These are phyloP conservation scores for Polyporus tsugae DNA, from an alignment of 1,284 basidiomycete species.

Conservation along the genomic window DNA sequence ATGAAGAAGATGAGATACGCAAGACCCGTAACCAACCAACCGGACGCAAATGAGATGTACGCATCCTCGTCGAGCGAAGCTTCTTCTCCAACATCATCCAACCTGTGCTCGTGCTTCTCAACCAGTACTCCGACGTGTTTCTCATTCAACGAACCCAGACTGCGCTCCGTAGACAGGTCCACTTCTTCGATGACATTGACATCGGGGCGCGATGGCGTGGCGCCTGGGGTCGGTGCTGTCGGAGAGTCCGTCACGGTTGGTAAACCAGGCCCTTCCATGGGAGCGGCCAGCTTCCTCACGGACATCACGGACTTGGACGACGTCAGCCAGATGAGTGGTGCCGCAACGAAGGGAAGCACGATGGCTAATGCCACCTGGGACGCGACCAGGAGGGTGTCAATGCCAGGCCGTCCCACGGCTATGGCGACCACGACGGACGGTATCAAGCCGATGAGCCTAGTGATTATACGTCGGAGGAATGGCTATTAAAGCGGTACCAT, in stretches of 20 bases:
- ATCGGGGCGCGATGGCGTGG: conserved; percentile 17
- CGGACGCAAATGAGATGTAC: conserved; percentile 67
- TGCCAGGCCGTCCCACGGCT: conserved; percentile 78
- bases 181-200: conserved; percentile 21
- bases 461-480: conserved; percentile 82
- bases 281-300: conserved; percentile 42
- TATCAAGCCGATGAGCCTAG: conserved; percentile 86
- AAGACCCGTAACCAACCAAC: conserved; percentile 57
- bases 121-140: conserved; percentile 20
- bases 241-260: conserved; percentile 7
- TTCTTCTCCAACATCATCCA: conserved; percentile 26
- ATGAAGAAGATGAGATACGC: conserved; percentile 69
- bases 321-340: conserved; percentile 83
- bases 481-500: conserved; percentile 56
- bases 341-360: conserved; percentile 86
- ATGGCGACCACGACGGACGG: conserved; percentile 88
- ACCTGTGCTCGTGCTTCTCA: conserved; percentile 31
- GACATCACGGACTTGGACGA: conserved; percentile 78
- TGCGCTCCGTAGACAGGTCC: conserved; percentile 5
- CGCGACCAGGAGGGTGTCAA: conserved; percentile 84
- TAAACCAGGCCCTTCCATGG: neutral
- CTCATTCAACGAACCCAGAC: conserved; percentile 18
- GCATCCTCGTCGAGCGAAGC: conserved; percentile 38
- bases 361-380: conserved; percentile 91
- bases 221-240: conserved; percentile 7